Evolutionary conservation across 2,329 filamentous ascomycete species (phyloP), one percentile per base, ranked within the genome.

Genomic region (Endoconidiophora polonica): DNA sequence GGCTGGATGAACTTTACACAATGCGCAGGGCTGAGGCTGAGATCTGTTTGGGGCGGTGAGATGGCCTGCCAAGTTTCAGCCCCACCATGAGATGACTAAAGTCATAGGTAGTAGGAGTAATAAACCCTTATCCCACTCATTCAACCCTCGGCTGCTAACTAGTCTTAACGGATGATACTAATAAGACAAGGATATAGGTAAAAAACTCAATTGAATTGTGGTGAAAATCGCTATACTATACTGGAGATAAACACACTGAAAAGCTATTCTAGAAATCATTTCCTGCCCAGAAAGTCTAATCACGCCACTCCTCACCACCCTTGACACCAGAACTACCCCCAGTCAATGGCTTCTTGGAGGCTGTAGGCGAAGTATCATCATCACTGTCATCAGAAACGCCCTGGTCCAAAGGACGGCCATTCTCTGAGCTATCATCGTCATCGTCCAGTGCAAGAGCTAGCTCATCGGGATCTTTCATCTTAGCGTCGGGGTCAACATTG

Each of bases 391-490:
- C 44, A 20, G 48, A 49, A 20, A 20, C 41, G n/a, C 44, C 48
- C 12, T 33, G 29, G 20, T 44, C 48, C 22, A 48, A 26, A 14
- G 36, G 46, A 18, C 29, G 39, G 5, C 47, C 47, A 18, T 47
- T 38, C 2, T n/a, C 20, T 16, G 61, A 70, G 1, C 73, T 71
- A 3, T 74, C 71, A 14, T 75, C 73, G 5, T 79, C 75, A 29
- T 76, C 72, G 23, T 75, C 71, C 40, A 81, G 63, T 7, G 70
- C 76, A 52, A 66, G 68, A 2, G 77, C 77, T 50, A 81, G 66
- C 61, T 81, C 78, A 59, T 81, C 77, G 0, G 77, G 77, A 54
- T 81, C 77, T 55, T 70, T 69, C 76, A 81, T 80, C 66, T 70
- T 77, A 37, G 77, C 77, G 58, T 81, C 77, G 0, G 76, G 73